Percentiles rank a stretch among this genome's conserved stretches.
These are phyloP conservation scores for Neospora caninum DNA, from an alignment of 169 alveolate genomes.

Conservation along the genomic window DNA sequence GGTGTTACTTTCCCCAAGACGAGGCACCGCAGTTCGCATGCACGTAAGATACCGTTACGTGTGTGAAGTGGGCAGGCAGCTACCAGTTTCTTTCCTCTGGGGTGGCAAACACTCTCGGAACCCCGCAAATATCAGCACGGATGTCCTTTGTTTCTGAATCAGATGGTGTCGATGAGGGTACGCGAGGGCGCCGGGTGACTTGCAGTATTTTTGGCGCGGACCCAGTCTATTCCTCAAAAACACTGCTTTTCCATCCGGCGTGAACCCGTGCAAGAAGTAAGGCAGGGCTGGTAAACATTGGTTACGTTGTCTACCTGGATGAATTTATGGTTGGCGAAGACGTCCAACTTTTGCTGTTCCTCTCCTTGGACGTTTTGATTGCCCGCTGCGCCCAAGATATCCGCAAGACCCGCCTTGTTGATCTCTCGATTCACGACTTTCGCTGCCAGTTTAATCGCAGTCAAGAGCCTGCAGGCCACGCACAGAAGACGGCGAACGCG, in stretches of 20 bases:
- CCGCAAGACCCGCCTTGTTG: slow-evolving; percentile 71
- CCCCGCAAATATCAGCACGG: no score
- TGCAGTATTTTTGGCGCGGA: background rate
- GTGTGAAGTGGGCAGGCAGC: no score
- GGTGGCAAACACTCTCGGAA: no score
- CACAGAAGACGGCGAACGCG: background rate
- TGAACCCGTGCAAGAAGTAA: background rate
- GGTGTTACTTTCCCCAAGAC: no score
- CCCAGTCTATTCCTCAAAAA: background rate
- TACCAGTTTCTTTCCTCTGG: no score
- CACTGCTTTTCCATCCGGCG: background rate
- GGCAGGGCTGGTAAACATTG: background rate
- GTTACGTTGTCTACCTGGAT: slow-evolving; percentile 52
- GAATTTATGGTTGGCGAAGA: slow-evolving; percentile 77
- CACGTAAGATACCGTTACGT: no score
- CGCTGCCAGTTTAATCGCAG: slow-evolving; percentile 71
- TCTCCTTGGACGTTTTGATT: slow-evolving; percentile 75
- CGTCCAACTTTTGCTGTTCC: slow-evolving; percentile 75
- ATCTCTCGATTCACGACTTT: slow-evolving; percentile 72
- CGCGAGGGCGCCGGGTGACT: no score
- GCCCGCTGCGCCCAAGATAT: slow-evolving; percentile 70
- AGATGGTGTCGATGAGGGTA: no score
- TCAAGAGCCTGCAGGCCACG: slow-evolving; percentile 60
- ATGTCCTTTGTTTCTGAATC: no score
- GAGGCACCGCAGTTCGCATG: no score